phyloP scores from a whole-genome alignment of 192 early-diverging fungal genomes.

The Dissophora ornata region DNA sequence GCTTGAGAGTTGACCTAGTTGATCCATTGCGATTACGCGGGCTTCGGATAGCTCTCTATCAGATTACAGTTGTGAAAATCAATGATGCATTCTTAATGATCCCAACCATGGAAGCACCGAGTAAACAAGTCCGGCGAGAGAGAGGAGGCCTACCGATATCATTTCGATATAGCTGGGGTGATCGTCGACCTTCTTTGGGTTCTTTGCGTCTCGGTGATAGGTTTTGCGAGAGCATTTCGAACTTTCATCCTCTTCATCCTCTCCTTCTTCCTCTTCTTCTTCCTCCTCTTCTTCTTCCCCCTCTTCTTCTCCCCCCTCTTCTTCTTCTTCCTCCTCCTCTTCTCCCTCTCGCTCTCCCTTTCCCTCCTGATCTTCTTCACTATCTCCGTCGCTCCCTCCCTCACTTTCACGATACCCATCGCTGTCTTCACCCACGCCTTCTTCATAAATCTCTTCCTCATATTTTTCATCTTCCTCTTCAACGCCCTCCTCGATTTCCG shows the following conservation, averaged over 20 bases:
- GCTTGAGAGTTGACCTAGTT: not conserved
- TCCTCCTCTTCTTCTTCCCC: constrained; percentile 18
- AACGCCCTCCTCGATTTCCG: too few species aligned
- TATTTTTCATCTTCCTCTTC: not conserved
- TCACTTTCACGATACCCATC: not conserved
- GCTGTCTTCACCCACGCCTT: not conserved
- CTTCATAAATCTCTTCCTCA: not conserved
- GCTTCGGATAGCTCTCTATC: not conserved
- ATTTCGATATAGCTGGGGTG: constrained; percentile 12
- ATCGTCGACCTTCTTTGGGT: not conserved
- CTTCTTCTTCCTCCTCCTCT: constrained; percentile 10
- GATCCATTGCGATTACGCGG: not conserved
- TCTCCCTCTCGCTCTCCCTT: constrained; percentile 26
- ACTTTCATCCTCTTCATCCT: constrained; percentile 4
- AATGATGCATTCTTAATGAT: too few species aligned
- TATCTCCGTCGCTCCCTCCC: constrained; percentile 4
- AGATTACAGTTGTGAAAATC: too few species aligned
- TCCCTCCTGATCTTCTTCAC: constrained; percentile 35
- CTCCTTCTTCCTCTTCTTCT: constrained; percentile 7
- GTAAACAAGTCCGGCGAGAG: not conserved
- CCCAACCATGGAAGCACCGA: too few species aligned
- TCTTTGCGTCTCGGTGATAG: not conserved
- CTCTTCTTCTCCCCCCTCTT: constrained; percentile 2
- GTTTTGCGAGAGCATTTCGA: too few species aligned
- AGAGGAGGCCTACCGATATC: constrained; percentile 1